Evolutionary conservation across 495 filamentous ascomycete species (phyloP).

Genomic region (Daldinia vernicosa): DNA sequence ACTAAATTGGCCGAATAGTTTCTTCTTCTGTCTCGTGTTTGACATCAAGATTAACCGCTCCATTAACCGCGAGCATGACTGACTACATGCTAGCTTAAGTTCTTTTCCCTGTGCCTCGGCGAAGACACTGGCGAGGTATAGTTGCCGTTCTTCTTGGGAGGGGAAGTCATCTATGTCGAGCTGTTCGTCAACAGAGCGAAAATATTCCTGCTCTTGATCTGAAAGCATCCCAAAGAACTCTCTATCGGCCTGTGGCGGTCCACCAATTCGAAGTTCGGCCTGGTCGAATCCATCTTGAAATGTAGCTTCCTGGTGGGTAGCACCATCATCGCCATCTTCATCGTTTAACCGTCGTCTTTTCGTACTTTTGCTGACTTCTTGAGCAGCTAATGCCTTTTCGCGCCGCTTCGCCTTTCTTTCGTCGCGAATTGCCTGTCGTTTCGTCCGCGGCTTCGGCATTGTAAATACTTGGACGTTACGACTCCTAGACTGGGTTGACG

Average conservation of each 20-base stretch:
- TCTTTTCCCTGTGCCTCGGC: conserved; percentile 89
- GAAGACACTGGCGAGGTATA: conserved; percentile 89
- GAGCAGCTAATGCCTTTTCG: conserved; percentile 42
- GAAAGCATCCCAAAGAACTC: conserved; percentile 91
- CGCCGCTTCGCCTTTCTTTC: conserved; percentile 57
- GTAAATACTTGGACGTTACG: neutral
- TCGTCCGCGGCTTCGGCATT: conserved; percentile 49
- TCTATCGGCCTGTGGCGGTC: conserved; percentile 48
- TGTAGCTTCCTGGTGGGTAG: conserved; percentile 44
- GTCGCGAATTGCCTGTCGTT: conserved; percentile 57
- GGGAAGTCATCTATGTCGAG: conserved; percentile 88
- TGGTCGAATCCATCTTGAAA: conserved; percentile 39
- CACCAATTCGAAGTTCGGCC: conserved; percentile 21
- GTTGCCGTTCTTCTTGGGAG: conserved; percentile 74
- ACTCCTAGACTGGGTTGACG: neutral
- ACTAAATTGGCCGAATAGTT: conserved; percentile 80
- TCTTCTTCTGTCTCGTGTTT: conserved; percentile 80
- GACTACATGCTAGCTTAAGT: conserved; percentile 92
- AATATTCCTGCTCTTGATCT: conserved; percentile 92
- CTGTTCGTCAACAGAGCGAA: conserved; percentile 84
- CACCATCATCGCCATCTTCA: conserved; percentile 25
- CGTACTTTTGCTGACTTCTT: conserved; percentile 42
- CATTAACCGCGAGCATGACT: conserved; percentile 92
- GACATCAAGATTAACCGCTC: conserved; percentile 89
- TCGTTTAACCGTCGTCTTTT: conserved; percentile 54